Evolutionary conservation across 2,329 filamentous ascomycete species (phyloP).

Genomic region (Ustilaginoidea virens): DNA sequence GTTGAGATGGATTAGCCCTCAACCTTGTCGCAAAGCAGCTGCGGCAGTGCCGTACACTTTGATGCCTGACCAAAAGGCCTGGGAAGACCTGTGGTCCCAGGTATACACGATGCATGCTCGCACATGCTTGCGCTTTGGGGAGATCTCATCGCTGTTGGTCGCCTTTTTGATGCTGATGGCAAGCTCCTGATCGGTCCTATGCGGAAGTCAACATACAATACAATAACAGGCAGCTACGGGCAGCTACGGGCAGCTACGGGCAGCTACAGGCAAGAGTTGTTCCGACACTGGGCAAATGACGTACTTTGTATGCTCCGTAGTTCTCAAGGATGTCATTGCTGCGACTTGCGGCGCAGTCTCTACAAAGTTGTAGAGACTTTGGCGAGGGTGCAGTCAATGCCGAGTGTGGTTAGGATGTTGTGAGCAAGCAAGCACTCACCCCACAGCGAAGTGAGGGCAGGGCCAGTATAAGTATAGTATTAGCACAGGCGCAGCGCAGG

Average conservation of each 20-base stretch:
- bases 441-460: too few relatives aligned
- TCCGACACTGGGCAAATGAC: slow-evolving; percentile 4
- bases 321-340: slow-evolving; percentile 15
- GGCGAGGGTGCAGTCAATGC: too few relatives aligned
- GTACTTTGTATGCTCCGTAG: slow-evolving; percentile 21
- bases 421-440: too few relatives aligned
- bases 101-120: slow-evolving; percentile 96
- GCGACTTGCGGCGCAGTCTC: too few relatives aligned
- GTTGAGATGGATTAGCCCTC: slow-evolving; percentile 4
- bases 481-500: too few relatives aligned
- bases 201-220: background rate
- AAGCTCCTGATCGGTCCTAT: slow-evolving; percentile 52
- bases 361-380: too few relatives aligned
- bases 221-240: background rate
- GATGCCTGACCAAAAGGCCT: slow-evolving; percentile 93
- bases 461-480: too few relatives aligned
- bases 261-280: background rate
- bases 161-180: slow-evolving; percentile 57
- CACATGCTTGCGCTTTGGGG: slow-evolving; percentile 79
- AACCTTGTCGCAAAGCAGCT: background rate
- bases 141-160: slow-evolving; percentile 51
- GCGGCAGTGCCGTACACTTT: slow-evolving; percentile 61
- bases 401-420: too few relatives aligned
- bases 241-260: background rate
- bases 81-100: slow-evolving; percentile 94